Evolutionary conservation across 108 stramenopile genomes (phyloP), one percentile per base, ranked within the genome.

Genomic region (Cyclotella baltica): DNA sequence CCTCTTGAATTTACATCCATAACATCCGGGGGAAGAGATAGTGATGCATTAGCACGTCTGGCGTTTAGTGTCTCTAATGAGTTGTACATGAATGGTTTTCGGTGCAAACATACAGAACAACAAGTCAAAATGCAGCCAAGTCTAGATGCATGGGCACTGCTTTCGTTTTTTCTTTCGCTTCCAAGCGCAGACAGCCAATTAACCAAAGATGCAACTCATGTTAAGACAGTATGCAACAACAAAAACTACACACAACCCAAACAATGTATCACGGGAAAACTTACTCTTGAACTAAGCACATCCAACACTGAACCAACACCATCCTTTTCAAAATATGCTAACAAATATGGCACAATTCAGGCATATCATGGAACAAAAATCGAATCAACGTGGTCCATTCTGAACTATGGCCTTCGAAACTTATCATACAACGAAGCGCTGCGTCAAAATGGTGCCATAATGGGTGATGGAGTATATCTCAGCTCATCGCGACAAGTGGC

Each of bases 341-440:
- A 40, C 47, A 22, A 67, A 36, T 62, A 29, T 25, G 75, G 75
- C 18, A 53, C 66, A 25, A 46, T 76, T 13, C 33, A 48, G 28
- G 66, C 75, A 20, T 76, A 36, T 67, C 75, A 76, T 36, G 75
- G 75, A 38, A 76, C 75, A 23, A 67, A 67, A 28, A 67, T 76
- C n/a, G 75, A 76, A 36, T 67, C 35, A 22, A 66, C 67, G 18
- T 76, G 75, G 75, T 76, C 75, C 29, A 67, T 76, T 53, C 65
- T 76, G 19, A 67, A 67, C 36, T 33, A 67, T 38, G 75, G 75
- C 2, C 47, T 76, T 1, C 50, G 3, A 2, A 72, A 72, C 56
- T 27, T 72, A 27, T 72, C 70, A 15, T 58, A 59, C 58, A 37
- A 72, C 58, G 8, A 31, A 5, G 15, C 70, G 23, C 55, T 36